Evolutionary conservation across 192 early-diverging fungal species (phyloP).

Genomic region (Phlyctochytrium planicorne): DNA sequence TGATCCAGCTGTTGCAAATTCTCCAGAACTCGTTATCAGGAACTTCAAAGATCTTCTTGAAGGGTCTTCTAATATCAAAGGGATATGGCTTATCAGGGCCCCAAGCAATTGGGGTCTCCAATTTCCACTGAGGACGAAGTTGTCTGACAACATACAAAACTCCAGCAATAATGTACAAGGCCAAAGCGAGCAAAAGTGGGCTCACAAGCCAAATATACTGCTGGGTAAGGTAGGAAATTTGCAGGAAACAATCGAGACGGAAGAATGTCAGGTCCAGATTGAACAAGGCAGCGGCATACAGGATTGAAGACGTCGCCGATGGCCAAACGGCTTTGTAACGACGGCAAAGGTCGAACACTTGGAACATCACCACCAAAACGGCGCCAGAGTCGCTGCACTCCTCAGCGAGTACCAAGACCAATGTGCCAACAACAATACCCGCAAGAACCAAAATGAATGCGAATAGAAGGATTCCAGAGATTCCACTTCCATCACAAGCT

Average conservation of each 20-base stretch:
- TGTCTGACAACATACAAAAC: neutral
- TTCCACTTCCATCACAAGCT: neutral
- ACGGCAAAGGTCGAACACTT: constrained; percentile 8
- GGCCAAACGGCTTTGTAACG: neutral
- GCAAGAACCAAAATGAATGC: constrained; percentile 1
- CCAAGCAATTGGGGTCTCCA: neutral
- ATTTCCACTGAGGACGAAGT: neutral
- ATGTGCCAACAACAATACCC: neutral
- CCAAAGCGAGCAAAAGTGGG: constrained; percentile 1
- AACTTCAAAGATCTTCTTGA: constrained; percentile 7
- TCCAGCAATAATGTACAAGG: neutral
- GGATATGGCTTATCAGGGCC: constrained; percentile 1
- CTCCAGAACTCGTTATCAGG: constrained; percentile 11
- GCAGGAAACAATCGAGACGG: constrained; percentile 7
- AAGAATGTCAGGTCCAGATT: constrained; percentile 14
- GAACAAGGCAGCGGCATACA: constrained; percentile 8
- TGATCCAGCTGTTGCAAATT: constrained; percentile 5
- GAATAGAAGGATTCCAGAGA: neutral
- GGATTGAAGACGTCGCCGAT: neutral
- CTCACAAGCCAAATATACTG: neutral
- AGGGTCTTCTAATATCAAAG: neutral
- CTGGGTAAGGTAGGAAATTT: too few species aligned
- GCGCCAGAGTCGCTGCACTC: constrained; percentile 7
- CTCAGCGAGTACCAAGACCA: constrained; percentile 8
- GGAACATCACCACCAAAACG: neutral